Conservation (phyloP, 106 monocot genomes). For the Apostasia ramifera region DNA sequence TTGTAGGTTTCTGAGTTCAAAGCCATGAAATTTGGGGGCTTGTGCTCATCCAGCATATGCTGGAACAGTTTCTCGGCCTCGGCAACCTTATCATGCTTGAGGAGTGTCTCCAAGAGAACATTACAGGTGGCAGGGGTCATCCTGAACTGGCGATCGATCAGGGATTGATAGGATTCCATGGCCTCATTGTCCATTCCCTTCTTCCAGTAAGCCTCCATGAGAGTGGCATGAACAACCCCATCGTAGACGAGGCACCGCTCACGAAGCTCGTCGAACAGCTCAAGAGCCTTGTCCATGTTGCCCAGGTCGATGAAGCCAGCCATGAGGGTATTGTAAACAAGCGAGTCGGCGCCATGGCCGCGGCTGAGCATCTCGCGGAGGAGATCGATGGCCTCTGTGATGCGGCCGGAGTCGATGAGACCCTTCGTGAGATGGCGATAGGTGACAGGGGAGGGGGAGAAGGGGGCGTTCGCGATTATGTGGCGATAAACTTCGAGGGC, state of each 20-base stretch:
- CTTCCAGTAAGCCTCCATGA: constrained; percentile 91
- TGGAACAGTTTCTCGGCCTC: constrained; percentile 67
- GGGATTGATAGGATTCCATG: constrained; percentile 84
- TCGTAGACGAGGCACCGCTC: constrained; percentile 84
- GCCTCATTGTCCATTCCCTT: constrained; percentile 85
- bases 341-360: constrained; percentile 83
- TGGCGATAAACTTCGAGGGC: constrained; percentile 65
- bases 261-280: constrained; percentile 77
- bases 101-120: constrained; percentile 45
- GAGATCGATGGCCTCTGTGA: constrained; percentile 68
- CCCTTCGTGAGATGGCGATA: constrained; percentile 96
- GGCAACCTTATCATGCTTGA: constrained; percentile 60
- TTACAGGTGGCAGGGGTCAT: constrained; percentile 81
- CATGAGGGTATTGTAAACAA: constrained; percentile 89
- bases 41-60: constrained; percentile 61
- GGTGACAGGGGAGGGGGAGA: constrained; percentile 84
- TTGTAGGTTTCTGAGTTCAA: constrained; percentile 81
- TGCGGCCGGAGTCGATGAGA: constrained; percentile 59
- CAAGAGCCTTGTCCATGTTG: constrained; percentile 73
- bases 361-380: constrained; percentile 83
- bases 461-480: constrained; percentile 72
- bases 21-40: constrained; percentile 46
- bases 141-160: constrained; percentile 71
- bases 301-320: constrained; percentile 63
- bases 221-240: constrained; percentile 70